These are phyloP conservation scores for Microbotryum saponariae DNA, from an alignment of 1,284 basidiomycete genomes.

Conservation along the genomic window DNA sequence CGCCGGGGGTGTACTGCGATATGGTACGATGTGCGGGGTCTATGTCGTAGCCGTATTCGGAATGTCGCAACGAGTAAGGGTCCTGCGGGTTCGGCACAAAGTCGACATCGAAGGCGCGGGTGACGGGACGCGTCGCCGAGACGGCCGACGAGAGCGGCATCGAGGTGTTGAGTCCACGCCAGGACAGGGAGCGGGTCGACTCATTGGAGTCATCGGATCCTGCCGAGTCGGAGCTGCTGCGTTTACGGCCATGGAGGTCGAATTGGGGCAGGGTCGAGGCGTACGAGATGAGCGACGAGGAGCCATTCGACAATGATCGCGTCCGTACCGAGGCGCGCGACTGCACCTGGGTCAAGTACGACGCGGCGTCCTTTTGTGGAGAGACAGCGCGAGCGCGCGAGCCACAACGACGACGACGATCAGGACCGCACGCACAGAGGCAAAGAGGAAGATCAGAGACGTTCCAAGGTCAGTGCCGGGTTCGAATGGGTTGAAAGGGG, in stretches of 20 bases:
- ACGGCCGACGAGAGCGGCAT: conserved; percentile 28
- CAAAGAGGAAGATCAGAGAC: neutral
- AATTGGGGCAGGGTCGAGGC: conserved; percentile 2
- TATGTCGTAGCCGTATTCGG: conserved; percentile 42
- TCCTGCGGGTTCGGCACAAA: conserved; percentile 26
- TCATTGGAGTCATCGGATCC: conserved; percentile 13
- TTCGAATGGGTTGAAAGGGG: neutral
- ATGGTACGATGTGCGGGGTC: conserved; percentile 37
- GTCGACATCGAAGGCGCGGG: conserved; percentile 29
- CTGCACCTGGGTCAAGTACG: conserved; percentile 22
- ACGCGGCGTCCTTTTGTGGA: conserved; percentile 20
- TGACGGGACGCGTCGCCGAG: conserved; percentile 19
- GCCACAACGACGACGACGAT: neutral
- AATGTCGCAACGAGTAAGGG: conserved; percentile 38
- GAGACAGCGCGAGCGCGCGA: neutral
- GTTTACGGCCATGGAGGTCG: neutral
- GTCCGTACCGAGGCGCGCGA: conserved; percentile 3
- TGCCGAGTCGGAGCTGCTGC: conserved; percentile 14
- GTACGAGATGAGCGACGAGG: conserved; percentile 29
- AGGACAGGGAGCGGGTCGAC: conserved; percentile 14
- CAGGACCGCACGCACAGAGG: neutral
- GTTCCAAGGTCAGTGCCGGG: neutral
- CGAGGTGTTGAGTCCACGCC: conserved; percentile 23
- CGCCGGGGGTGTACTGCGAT: conserved; percentile 29
- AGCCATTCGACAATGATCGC: conserved; percentile 10